Percentiles rank a stretch among this genome's conserved stretches.
Conservation (phyloP, 202 grass and related monocot genomes). For the Hordeum pubiflorum region DNA sequence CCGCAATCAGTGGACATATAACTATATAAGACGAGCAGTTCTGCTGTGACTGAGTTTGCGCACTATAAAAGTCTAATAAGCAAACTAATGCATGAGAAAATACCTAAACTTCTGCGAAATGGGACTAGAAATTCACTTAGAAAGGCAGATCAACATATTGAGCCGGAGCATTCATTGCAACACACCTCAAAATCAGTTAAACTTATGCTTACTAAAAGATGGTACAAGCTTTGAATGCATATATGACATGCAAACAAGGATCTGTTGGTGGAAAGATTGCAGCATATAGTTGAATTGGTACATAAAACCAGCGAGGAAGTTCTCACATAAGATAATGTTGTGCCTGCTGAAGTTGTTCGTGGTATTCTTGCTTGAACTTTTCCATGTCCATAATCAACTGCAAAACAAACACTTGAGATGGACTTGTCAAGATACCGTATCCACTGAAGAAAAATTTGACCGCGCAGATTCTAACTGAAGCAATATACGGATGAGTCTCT, state of each 20-base stretch:
- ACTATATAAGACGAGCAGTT: background rate
- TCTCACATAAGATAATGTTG: constrained; percentile 44
- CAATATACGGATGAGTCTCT: background rate
- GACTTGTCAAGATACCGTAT: constrained; percentile 17
- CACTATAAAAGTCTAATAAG: background rate
- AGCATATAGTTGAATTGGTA: constrained; percentile 7
- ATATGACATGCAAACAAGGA: background rate
- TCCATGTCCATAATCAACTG: constrained; percentile 86
- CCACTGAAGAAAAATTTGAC: constrained; percentile 6
- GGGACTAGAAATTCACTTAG: background rate
- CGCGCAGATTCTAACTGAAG: background rate
- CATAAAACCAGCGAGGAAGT: constrained; percentile 12
- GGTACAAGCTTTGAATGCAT: background rate
- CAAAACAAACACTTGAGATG: constrained; percentile 22
- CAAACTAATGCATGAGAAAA: constrained; percentile 5
- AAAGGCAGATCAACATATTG: constrained; percentile 10
- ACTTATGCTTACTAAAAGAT: background rate
- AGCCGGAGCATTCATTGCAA: constrained; percentile 11
- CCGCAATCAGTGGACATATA: constrained; percentile 6
- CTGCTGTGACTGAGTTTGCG: background rate
- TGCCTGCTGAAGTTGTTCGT: constrained; percentile 48
- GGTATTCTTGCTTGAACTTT: constrained; percentile 64
- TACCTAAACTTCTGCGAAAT: background rate
- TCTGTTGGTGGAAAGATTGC: background rate
- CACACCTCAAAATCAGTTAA: background rate